Evolutionary conservation across 169 alveolate species (phyloP).

Genomic region (Plasmodium cynomolgi): DNA sequence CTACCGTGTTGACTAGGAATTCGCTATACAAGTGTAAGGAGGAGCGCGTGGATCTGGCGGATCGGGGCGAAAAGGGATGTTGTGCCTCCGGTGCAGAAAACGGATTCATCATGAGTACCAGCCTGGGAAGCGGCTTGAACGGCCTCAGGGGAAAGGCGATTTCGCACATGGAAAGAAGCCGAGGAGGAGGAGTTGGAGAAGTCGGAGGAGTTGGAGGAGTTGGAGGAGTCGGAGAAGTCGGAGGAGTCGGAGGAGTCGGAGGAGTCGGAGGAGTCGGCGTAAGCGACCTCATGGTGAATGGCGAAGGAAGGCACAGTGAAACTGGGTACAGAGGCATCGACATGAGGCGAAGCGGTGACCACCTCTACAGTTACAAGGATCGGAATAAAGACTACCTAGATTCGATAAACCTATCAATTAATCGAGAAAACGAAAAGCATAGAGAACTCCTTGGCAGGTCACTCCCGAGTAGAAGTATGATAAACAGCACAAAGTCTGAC

Average conservation of each 20-base stretch:
- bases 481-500: not conserved
- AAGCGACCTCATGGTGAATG: not conserved
- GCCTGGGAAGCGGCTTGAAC: not conserved
- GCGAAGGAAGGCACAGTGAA: not conserved
- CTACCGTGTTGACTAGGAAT: conserved; percentile 6
- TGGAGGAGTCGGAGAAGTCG: too few relatives aligned
- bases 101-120: not conserved
- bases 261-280: not conserved
- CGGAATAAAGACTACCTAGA: conserved; percentile 43
- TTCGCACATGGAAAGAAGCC: not conserved
- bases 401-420: conserved; percentile 5
- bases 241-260: too few relatives aligned
- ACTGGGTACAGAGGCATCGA: not conserved
- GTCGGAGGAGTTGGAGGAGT: too few relatives aligned
- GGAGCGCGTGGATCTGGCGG: not conserved
- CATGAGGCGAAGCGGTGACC: not conserved
- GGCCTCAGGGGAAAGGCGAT: not conserved
- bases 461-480: conserved; percentile 5
- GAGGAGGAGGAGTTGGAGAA: too few relatives aligned
- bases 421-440: not conserved
- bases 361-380: conserved; percentile 26
- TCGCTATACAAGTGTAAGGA: conserved; percentile 7
- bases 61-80: not conserved
- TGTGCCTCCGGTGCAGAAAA: not conserved
- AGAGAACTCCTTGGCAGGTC: conserved; percentile 8